Evolutionary conservation across 2,329 filamentous ascomycete species (phyloP), one percentile per base, ranked within the genome.

Genomic region (Pezicula carpinea): DNA sequence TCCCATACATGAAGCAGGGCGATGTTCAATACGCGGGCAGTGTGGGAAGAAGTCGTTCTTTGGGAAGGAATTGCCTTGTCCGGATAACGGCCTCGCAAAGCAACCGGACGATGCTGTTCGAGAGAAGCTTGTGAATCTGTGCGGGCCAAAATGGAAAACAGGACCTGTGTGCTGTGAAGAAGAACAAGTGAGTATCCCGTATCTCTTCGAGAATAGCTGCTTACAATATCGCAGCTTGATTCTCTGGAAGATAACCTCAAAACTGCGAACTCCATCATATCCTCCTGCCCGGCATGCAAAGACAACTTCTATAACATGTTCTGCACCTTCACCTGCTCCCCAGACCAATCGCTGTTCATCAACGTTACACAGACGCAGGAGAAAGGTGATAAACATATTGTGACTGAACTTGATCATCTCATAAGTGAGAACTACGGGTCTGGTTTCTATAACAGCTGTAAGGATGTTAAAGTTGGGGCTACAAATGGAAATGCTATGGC

Each of bases 231-330:
- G 21, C 60, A 91, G 86, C 75, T 99, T 47, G 80, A 87, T 58
- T 76, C 85, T 1, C 80, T 99, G 52, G 85, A 88, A 59, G 85
- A 80, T 51, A 95, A 96, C 61, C 77, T 99, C 48, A 85, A 88
- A 56, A 89, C 89, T 18, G 92, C 90, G 2, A 89, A 91, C 58
- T 83, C 85, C 49, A 86, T 99, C 62, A 90, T 99, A 64, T 84
- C 90, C 21, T 89, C 90, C 8, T 99, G 93, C 65, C 93, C 93
- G 2, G 93, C 95, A 26, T 99, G 93, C 78, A 95, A 93, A 68
- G 86, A 91, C 60, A 99, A 99, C 73, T 99, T 99, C 74, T 97
- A 89, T 75, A 95, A 99, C 71, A 76, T 95, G 38, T 99, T 99
- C 68, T 99, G 93, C 71, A 95, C 90, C 4, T 97, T 99, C 63